These are phyloP conservation scores for Umbelopsis sp. DNA, from an alignment of 192 early-diverging fungal species.

Conservation along the genomic window DNA sequence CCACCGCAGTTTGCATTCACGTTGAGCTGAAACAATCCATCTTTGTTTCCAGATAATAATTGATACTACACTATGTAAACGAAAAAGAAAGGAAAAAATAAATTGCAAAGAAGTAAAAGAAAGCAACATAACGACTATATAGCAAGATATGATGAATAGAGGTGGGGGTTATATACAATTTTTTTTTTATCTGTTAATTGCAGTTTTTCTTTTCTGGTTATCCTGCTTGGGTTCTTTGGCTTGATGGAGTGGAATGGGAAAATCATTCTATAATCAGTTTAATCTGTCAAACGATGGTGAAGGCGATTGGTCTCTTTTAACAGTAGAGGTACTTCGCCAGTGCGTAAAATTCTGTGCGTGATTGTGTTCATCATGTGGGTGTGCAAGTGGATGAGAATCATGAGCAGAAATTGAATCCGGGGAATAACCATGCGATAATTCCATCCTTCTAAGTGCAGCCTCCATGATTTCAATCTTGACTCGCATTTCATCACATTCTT, in stretches of 20 bases:
- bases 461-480: neutral
- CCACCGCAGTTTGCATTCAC: too few relatives aligned
- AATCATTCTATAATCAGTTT: neutral
- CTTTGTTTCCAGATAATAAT: too few relatives aligned
- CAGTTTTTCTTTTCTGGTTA: neutral
- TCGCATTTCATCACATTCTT: conserved; percentile 24
- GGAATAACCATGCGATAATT: neutral
- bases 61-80: neutral
- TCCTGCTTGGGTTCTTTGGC: neutral
- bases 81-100: neutral
- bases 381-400: neutral
- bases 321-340: neutral
- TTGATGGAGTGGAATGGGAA: too few relatives aligned
- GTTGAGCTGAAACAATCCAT: too few relatives aligned
- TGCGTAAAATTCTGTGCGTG: neutral
- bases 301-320: neutral
- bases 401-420: too few relatives aligned
- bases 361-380: neutral
- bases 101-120: neutral
- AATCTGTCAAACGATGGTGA: neutral
- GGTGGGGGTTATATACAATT: conserved; percentile 1
- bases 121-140: neutral
- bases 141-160: neutral
- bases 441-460: neutral
- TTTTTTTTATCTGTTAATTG: neutral